Percentiles rank a stretch among this genome's conserved stretches.
Conservation (phyloP, 306 rosid species). For the Cyclanthera cordifolia region DNA sequence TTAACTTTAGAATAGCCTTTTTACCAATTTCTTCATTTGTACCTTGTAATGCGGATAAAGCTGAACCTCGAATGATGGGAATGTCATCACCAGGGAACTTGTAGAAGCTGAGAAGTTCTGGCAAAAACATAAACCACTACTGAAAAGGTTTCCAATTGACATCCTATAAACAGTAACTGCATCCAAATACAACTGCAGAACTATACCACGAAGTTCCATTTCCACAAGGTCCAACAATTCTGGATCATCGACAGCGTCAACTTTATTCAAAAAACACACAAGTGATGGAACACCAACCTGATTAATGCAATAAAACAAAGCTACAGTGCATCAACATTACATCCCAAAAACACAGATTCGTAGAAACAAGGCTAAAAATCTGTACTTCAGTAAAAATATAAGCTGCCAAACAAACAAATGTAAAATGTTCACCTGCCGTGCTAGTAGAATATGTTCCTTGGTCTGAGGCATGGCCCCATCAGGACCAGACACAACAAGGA, state of each 20-base stretch:
- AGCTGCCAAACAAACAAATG: constrained; percentile 19
- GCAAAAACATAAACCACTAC: constrained; percentile 22
- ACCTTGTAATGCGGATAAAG: constrained; percentile 86
- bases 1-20: constrained; percentile 68
- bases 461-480: constrained; percentile 99
- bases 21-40: constrained; percentile 90
- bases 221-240: constrained; percentile 92
- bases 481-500: constrained; percentile 91
- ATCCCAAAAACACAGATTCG: neutral
- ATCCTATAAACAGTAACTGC: neutral
- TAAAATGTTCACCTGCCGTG: constrained; percentile 71
- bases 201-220: constrained; percentile 91
- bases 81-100: constrained; percentile 98
- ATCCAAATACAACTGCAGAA: constrained; percentile 8
- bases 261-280: constrained; percentile 91
- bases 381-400: neutral
- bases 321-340: constrained; percentile 9
- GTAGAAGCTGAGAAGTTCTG: constrained; percentile 94
- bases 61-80: constrained; percentile 86
- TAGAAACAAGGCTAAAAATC: neutral
- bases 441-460: constrained; percentile 94
- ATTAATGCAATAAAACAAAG: constrained; percentile 19
- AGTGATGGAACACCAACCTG: constrained; percentile 99
- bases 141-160: constrained; percentile 3
- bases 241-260: constrained; percentile 84